Conservation (phyloP, 768 basidiomycete species). For the Saitozyma sp. region DNA sequence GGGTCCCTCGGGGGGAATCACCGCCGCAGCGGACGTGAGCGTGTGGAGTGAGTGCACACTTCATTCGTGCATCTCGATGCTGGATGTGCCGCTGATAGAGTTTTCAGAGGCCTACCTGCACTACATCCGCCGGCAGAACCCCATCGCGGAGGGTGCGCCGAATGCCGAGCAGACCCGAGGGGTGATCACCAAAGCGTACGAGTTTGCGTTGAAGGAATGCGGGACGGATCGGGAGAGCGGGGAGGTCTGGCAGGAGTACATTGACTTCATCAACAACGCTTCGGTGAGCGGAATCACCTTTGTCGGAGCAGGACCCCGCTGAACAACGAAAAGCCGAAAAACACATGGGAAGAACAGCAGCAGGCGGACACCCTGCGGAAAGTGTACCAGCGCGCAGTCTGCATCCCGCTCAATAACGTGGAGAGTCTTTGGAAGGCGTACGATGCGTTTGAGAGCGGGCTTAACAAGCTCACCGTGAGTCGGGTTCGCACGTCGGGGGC, state of each 20-base stretch:
- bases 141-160: slow-evolving; percentile 52
- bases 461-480: slow-evolving; percentile 81
- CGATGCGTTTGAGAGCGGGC: slow-evolving; percentile 81
- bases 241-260: slow-evolving; percentile 91
- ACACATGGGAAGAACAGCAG: slow-evolving; percentile 93
- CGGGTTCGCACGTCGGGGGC: not conserved
- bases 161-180: slow-evolving; percentile 63
- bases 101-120: slow-evolving; percentile 74
- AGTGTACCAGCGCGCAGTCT: slow-evolving; percentile 88
- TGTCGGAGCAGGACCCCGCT: slow-evolving; percentile 1
- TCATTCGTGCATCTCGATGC: not conserved
- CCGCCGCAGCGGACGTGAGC: slow-evolving; percentile 80
- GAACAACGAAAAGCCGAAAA: slow-evolving; percentile 58
- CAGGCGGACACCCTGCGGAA: slow-evolving; percentile 91
- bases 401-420: slow-evolving; percentile 90
- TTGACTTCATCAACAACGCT: slow-evolving; percentile 77
- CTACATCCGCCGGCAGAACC: slow-evolving; percentile 77
- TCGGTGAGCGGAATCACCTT: slow-evolving; percentile 60
- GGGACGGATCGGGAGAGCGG: slow-evolving; percentile 91
- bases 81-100: too few relatives aligned
- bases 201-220: slow-evolving; percentile 84
- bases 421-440: slow-evolving; percentile 91
- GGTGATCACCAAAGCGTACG: slow-evolving; percentile 81
- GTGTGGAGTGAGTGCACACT: slow-evolving; percentile 64
- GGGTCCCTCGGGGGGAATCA: slow-evolving; percentile 45